phyloP scores from a whole-genome alignment of 805 yeast species.

The Ogataea wickerhamii region DNA sequence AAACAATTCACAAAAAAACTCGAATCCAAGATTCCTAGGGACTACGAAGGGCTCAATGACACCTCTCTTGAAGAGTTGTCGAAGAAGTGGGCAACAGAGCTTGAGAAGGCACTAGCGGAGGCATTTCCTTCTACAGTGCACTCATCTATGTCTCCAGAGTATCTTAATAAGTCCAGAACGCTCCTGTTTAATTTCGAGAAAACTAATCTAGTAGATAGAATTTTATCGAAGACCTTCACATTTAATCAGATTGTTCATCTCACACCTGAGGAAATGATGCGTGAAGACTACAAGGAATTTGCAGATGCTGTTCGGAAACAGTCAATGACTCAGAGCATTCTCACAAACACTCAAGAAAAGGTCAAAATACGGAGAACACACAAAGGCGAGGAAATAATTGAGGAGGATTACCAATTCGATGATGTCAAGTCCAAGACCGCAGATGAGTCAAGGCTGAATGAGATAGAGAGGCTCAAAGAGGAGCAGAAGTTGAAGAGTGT shows the following conservation, averaged over 20 bases:
- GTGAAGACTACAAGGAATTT: slow-evolving; percentile 66
- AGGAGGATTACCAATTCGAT: slow-evolving; percentile 40
- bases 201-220: slow-evolving; percentile 55
- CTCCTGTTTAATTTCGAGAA: slow-evolving; percentile 57
- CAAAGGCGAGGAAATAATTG: slow-evolving; percentile 83
- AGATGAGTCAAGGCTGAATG: slow-evolving; percentile 24
- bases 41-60: slow-evolving; percentile 19
- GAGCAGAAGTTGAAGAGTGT: slow-evolving; percentile 17
- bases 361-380: slow-evolving; percentile 78
- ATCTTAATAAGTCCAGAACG: slow-evolving; percentile 67
- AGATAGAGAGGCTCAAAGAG: slow-evolving; percentile 25
- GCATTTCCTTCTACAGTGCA: slow-evolving; percentile 21
- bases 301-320: slow-evolving; percentile 71
- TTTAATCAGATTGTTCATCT: slow-evolving; percentile 58
- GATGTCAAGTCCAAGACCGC: slow-evolving; percentile 18
- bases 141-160: slow-evolving; percentile 31
- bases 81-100: slow-evolving; percentile 42
- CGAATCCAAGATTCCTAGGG: slow-evolving; percentile 36
- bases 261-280: slow-evolving; percentile 67
- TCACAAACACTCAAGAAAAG: slow-evolving; percentile 41
- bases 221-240: slow-evolving; percentile 50
- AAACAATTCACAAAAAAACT: slow-evolving; percentile 50
- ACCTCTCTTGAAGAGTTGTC: slow-evolving; percentile 35
- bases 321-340: slow-evolving; percentile 62
- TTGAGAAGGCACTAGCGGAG: slow-evolving; percentile 49